phyloP scores from a whole-genome alignment of 176 grass and related monocot species.

The Triticum timopheevii region DNA sequence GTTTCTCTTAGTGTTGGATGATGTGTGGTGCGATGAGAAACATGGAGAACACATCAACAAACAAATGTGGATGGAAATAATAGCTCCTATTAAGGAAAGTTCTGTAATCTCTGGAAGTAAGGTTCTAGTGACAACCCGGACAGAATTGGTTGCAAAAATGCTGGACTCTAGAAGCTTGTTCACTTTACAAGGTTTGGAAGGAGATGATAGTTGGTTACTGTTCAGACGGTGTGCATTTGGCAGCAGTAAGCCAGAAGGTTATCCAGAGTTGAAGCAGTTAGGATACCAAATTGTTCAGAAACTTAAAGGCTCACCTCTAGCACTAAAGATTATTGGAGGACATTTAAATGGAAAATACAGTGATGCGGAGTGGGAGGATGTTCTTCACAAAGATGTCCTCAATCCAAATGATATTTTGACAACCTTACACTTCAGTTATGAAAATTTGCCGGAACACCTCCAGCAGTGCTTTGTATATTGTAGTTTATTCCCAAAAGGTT shows the following conservation, averaged over 20 bases:
- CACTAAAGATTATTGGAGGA: slow-evolving; percentile 15
- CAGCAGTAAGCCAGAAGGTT: neutral
- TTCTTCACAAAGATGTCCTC: slow-evolving; percentile 6
- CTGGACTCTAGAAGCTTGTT: slow-evolving; percentile 4
- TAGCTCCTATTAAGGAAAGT: neutral
- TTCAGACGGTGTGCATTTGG: slow-evolving; percentile 13
- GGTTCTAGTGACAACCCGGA: slow-evolving; percentile 33
- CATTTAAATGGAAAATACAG: neutral
- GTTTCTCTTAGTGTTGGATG: neutral
- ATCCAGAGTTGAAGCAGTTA: neutral
- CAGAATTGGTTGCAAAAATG: slow-evolving; percentile 28
- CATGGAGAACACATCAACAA: neutral
- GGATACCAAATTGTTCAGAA: slow-evolving; percentile 29
- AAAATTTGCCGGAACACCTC: slow-evolving; percentile 14
- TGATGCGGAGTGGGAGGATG: neutral
- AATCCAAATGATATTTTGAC: slow-evolving; percentile 17
- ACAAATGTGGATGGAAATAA: neutral
- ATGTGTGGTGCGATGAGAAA: slow-evolving; percentile 6
- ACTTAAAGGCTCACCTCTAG: slow-evolving; percentile 30
- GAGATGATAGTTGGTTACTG: slow-evolving; percentile 9
- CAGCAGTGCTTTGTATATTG: slow-evolving; percentile 33
- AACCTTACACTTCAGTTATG: slow-evolving; percentile 22
- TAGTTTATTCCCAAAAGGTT: slow-evolving; percentile 33
- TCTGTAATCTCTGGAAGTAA: neutral
- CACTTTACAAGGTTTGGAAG: slow-evolving; percentile 3